Percentiles rank a stretch among this genome's conserved stretches.
phyloP scores from a whole-genome alignment of 345 rosid species.

The Sisymbrium altissimum region DNA sequence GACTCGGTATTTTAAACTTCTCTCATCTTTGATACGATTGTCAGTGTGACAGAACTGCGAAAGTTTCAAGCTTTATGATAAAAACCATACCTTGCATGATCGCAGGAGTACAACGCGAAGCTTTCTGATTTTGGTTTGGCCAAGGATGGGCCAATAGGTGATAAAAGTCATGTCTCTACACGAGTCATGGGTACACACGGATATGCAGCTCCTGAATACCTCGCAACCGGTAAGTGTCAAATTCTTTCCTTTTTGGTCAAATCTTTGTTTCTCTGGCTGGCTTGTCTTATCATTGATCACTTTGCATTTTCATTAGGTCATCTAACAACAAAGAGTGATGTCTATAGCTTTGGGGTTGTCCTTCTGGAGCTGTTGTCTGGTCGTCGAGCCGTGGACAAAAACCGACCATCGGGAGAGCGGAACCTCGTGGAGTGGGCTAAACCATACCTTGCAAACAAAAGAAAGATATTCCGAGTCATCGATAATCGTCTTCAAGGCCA shows the following conservation, averaged over 20 bases:
- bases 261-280: slow-evolving; percentile 34
- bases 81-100: background rate
- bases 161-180: slow-evolving; percentile 86
- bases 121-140: slow-evolving; percentile 97
- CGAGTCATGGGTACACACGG: slow-evolving; percentile 90
- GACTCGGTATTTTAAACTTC: slow-evolving; percentile 61
- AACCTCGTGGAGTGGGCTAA: slow-evolving; percentile 94
- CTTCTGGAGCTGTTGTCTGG: slow-evolving; percentile 91
- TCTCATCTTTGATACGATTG: background rate
- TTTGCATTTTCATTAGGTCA: slow-evolving; percentile 53
- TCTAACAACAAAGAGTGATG: slow-evolving; percentile 90
- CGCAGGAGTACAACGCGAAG: slow-evolving; percentile 74
- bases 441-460: slow-evolving; percentile 73
- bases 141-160: slow-evolving; percentile 87
- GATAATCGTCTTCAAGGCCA: slow-evolving; percentile 89
- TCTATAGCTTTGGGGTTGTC: slow-evolving; percentile 93
- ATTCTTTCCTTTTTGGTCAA: background rate
- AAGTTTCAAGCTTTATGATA: slow-evolving; percentile 1
- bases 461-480: slow-evolving; percentile 68
- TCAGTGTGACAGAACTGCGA: background rate
- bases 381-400: slow-evolving; percentile 96
- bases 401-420: slow-evolving; percentile 80
- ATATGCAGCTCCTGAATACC: slow-evolving; percentile 96
- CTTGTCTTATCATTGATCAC: slow-evolving; percentile 45
- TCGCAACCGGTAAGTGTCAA: slow-evolving; percentile 63